Conservation (phyloP, 768 basidiomycete genomes). For the Psilocybe sp. region DNA sequence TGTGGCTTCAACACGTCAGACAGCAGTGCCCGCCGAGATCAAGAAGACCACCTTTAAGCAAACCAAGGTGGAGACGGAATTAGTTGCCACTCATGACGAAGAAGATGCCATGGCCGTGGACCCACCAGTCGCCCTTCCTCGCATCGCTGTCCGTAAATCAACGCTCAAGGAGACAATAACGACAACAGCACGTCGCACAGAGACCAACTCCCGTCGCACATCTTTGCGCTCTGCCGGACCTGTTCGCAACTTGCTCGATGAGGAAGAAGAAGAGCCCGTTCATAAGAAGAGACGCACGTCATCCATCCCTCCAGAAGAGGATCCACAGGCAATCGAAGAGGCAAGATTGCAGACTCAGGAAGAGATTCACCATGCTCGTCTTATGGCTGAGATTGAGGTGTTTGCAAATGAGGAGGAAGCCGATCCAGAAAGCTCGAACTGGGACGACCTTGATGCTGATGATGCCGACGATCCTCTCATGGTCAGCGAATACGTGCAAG, state of each 20-base stretch:
- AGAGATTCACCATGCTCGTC: slow-evolving; percentile 33
- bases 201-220: slow-evolving; percentile 4
- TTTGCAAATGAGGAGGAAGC: slow-evolving; percentile 68
- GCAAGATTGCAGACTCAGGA: slow-evolving; percentile 41
- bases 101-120: too few relatives aligned
- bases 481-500: slow-evolving; percentile 94
- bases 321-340: slow-evolving; percentile 36
- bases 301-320: slow-evolving; percentile 33
- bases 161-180: background rate
- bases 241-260: slow-evolving; percentile 23
- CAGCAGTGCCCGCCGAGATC: too few relatives aligned
- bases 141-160: background rate
- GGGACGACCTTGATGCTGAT: slow-evolving; percentile 56
- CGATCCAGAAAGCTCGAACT: slow-evolving; percentile 50
- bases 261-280: slow-evolving; percentile 49
- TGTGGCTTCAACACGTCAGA: too few relatives aligned
- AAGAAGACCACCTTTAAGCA: too few relatives aligned
- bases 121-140: too few relatives aligned
- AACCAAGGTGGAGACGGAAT: too few relatives aligned
- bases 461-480: slow-evolving; percentile 93
- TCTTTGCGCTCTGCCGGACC: slow-evolving; percentile 8
- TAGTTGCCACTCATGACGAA: too few relatives aligned
- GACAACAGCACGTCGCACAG: slow-evolving; percentile 9
- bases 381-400: slow-evolving; percentile 54
- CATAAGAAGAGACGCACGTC: slow-evolving; percentile 62